A percentile compares a stretch with the other conserved stretches of the same genome.
Conservation (phyloP, 225 moss, liverwort and hornwort genomes). For the Asterella californica region DNA sequence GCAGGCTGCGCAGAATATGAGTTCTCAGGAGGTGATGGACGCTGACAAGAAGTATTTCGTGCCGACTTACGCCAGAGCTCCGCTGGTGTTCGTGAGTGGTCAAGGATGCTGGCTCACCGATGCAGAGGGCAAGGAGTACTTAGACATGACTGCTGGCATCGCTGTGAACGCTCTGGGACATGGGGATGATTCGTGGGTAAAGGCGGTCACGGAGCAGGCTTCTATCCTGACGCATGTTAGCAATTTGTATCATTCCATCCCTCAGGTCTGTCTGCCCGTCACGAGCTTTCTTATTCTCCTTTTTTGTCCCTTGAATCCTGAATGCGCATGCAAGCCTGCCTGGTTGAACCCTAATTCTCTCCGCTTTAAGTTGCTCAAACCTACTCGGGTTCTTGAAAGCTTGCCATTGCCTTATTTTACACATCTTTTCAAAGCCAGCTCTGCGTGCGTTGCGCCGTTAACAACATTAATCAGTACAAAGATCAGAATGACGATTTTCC, state of each 20-base stretch:
- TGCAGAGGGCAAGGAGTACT: slow-evolving; percentile 68
- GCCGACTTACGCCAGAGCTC: slow-evolving; percentile 77
- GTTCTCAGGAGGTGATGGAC: slow-evolving; percentile 57
- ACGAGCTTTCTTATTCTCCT: neutral
- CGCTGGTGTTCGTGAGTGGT: slow-evolving; percentile 78
- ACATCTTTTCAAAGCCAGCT: neutral
- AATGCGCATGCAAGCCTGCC: neutral
- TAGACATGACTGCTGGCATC: slow-evolving; percentile 92
- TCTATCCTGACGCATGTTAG: slow-evolving; percentile 72
- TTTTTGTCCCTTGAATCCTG: neutral
- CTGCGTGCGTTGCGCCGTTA: too few relatives aligned
- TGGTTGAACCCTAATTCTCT: slow-evolving; percentile 2
- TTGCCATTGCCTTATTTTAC: neutral
- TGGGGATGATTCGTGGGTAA: slow-evolving; percentile 71
- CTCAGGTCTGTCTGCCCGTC: slow-evolving; percentile 49
- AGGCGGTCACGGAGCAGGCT: slow-evolving; percentile 76
- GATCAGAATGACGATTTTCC: too few relatives aligned
- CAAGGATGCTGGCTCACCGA: slow-evolving; percentile 76
- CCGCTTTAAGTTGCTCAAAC: neutral
- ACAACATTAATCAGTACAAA: too few relatives aligned
- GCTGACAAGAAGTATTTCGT: slow-evolving; percentile 66
- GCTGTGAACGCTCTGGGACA: slow-evolving; percentile 92
- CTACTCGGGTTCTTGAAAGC: neutral
- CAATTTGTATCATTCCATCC: slow-evolving; percentile 77
- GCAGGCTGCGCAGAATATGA: slow-evolving; percentile 9